Percentiles rank a stretch among this genome's conserved stretches.
Evolutionary conservation across 2,329 filamentous ascomycete genomes (phyloP).

Genomic region (Monascus ruber): DNA sequence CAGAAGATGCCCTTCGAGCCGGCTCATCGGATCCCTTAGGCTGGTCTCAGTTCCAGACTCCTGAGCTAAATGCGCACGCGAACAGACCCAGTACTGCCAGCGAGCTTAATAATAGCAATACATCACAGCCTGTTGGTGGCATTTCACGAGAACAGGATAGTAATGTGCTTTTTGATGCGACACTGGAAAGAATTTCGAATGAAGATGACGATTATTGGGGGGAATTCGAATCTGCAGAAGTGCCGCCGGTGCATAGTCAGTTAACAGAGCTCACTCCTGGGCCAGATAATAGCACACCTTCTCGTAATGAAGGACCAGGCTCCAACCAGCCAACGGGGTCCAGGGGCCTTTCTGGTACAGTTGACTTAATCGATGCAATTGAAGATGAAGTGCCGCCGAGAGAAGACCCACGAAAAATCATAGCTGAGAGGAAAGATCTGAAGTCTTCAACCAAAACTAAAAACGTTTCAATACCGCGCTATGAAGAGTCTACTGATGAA

Average conservation of each 20-base stretch:
- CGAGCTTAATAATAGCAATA: background rate
- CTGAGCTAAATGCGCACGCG: background rate
- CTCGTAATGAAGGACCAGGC: background rate
- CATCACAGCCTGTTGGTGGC: background rate
- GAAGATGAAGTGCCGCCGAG: slow-evolving; percentile 9
- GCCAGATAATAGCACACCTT: background rate
- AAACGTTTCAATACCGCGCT: slow-evolving; percentile 5
- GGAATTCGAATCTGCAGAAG: slow-evolving; percentile 31
- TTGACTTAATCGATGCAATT: slow-evolving; percentile 18
- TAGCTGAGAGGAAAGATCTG: background rate
- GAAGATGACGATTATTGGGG: slow-evolving; percentile 34
- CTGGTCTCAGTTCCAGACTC: background rate
- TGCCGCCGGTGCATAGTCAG: slow-evolving; percentile 4
- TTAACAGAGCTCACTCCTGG: slow-evolving; percentile 1
- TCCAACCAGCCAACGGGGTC: background rate
- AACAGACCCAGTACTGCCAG: background rate
- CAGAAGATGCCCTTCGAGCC: slow-evolving; percentile 8
- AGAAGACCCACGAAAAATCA: background rate
- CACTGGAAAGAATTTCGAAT: slow-evolving; percentile 15
- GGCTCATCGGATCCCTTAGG: slow-evolving; percentile 3
- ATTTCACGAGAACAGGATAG: slow-evolving; percentile 13
- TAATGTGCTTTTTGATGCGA: slow-evolving; percentile 56
- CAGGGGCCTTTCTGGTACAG: slow-evolving; percentile 3
- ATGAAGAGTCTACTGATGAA: slow-evolving; percentile 17
- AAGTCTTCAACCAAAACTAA: slow-evolving; percentile 6